Evolutionary conservation across 2,329 filamentous ascomycete genomes (phyloP), one percentile per base, ranked within the genome.

Genomic region (Aspergillus transmontanensis): DNA sequence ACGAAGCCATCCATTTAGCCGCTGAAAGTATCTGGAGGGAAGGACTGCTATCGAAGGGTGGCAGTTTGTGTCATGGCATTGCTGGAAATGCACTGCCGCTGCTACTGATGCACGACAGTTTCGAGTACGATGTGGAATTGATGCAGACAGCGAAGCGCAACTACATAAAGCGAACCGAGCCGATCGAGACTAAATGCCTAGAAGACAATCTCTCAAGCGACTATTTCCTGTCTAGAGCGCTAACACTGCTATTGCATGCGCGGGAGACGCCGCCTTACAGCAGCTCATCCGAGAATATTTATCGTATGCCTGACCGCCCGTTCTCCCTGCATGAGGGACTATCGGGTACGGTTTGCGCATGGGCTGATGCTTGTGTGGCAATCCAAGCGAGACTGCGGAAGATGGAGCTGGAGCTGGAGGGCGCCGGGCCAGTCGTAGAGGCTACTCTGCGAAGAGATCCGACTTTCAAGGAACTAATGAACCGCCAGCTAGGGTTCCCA

Each of bases 61-160:
- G 77, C 0, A 73, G 78, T 28, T 46, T 81, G 6, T 81, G 79
- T 56, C 79, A 81, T 57, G 79, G 79, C 0, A 74, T 80, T 36
- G 67, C 78, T 2, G 79, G 79, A 12, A 81, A 81, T 62, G 77
- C 75, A 34, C 80, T 77, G 77, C 70, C 79, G 12, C 66, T 78
- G 58, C 66, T 81, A 0, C 62, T 76, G 26, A 66, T 80, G 6
- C 74, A 80, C 61, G 71, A 79, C 57, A 63, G 63, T n/a, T 76
- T 75, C 43, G 75, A 79, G 41, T 77, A 79, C 51, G 68, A 73
- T 14, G 51, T 65, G 0, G 63, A 69, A 4, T 60, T 56, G 10
- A 67, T 73, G 9, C 57, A 70, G 2, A 64, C 59, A 10, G 71
- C 73, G 9, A 72, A 67, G 54, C 53, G 55, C n/a, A 64, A 63